A percentile compares a stretch with the other conserved stretches of the same genome.
Conservation (phyloP, 2,329 filamentous ascomycete genomes). For the Colletotrichum sp. region DNA sequence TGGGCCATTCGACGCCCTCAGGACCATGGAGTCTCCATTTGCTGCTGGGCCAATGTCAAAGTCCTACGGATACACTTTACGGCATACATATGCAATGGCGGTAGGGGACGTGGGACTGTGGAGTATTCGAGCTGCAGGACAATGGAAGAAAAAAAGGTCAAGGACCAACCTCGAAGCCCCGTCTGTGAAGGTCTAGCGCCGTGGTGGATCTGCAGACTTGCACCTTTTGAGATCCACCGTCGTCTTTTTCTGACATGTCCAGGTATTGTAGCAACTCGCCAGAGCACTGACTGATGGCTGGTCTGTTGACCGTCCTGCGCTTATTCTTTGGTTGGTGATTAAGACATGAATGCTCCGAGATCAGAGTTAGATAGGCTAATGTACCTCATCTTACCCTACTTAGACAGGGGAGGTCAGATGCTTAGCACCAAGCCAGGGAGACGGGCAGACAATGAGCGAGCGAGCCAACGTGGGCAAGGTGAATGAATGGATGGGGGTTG, state of each 20-base stretch:
- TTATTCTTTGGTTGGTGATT: not conserved
- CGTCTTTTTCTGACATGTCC: not conserved
- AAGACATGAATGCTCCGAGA: not conserved
- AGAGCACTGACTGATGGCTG: not conserved
- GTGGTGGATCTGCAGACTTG: constrained; percentile 6
- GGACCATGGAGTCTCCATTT: not conserved
- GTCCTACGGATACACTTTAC: not conserved
- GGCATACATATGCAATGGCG: not conserved
- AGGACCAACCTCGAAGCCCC: not conserved
- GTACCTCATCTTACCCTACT: not conserved
- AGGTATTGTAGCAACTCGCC: not conserved
- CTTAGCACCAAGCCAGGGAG: not conserved
- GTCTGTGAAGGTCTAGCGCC: not conserved
- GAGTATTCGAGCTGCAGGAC: not conserved
- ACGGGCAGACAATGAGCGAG: not conserved
- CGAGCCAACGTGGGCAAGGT: not conserved
- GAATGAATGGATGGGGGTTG: not conserved
- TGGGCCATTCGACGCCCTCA: not conserved
- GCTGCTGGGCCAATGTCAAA: not conserved
- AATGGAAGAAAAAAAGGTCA: not conserved
- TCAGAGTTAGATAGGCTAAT: not conserved
- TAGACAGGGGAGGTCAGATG: not conserved
- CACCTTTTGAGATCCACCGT: constrained; percentile 6
- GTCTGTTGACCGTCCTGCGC: not conserved
- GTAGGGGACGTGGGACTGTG: not conserved